phyloP scores from a whole-genome alignment of 805 yeast species.

The Priceomyces medius region DNA sequence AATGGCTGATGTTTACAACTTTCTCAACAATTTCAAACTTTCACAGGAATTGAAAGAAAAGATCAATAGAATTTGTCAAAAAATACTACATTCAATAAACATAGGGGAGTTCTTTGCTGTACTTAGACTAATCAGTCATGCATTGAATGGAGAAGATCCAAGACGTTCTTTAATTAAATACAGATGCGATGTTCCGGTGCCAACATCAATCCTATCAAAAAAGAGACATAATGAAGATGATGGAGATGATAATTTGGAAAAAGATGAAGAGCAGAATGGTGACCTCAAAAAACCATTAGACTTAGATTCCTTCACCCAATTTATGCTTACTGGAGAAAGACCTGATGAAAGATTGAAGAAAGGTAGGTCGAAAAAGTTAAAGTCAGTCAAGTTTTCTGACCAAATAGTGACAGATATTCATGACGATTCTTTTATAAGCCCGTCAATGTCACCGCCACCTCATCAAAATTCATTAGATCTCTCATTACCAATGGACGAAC shows the following conservation, averaged over 20 bases:
- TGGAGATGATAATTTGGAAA: slow-evolving; percentile 15
- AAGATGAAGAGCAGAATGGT: slow-evolving; percentile 17
- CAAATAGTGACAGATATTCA: slow-evolving; percentile 52
- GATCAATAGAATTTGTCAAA: slow-evolving; percentile 51
- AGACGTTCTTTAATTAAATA: slow-evolving; percentile 50
- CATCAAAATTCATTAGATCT: slow-evolving; percentile 45
- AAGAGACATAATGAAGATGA: slow-evolving; percentile 52
- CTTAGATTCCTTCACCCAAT: slow-evolving; percentile 80
- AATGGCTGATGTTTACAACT: slow-evolving; percentile 73
- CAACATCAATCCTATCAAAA: slow-evolving; percentile 70
- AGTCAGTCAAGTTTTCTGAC: slow-evolving; percentile 73
- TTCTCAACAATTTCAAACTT: slow-evolving; percentile 75
- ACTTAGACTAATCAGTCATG: slow-evolving; percentile 74
- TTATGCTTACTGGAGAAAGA: slow-evolving; percentile 77
- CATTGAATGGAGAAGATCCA: slow-evolving; percentile 55
- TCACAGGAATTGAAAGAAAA: slow-evolving; percentile 48
- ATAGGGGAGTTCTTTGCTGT: slow-evolving; percentile 91
- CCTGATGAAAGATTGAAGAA: slow-evolving; percentile 45
- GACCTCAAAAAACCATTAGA: slow-evolving; percentile 51
- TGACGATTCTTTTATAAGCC: slow-evolving; percentile 19
- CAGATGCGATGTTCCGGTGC: slow-evolving; percentile 70
- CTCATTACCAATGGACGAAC: slow-evolving; percentile 75
- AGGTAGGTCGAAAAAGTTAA: slow-evolving; percentile 44
- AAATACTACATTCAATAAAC: slow-evolving; percentile 59
- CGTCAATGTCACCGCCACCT: slow-evolving; percentile 23